These are phyloP conservation scores for Myriosclerotinia scirpicola DNA, from an alignment of 2,329 filamentous ascomycete species.

Conservation along the genomic window DNA sequence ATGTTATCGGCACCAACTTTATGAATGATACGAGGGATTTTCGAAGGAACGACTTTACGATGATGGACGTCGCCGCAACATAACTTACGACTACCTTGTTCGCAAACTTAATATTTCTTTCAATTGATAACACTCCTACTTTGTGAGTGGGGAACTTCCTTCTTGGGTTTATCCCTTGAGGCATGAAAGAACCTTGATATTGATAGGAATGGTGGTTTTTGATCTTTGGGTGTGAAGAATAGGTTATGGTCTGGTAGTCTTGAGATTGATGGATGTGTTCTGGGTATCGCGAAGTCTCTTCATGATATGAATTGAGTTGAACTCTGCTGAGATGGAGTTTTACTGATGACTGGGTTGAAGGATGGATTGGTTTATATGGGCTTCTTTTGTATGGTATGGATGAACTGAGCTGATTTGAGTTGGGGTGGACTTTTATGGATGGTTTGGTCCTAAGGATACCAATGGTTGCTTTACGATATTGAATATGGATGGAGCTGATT, in stretches of 20 bases:
- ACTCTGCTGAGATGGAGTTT: neutral
- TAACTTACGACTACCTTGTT: neutral
- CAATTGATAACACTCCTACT: conserved; percentile 17
- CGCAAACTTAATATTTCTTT: neutral
- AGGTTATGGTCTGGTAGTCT: neutral
- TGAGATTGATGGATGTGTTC: neutral
- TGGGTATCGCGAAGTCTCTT: neutral
- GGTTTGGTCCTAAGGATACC: too few species aligned
- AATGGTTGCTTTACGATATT: too few species aligned
- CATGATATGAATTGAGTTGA: neutral
- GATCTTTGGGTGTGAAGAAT: neutral
- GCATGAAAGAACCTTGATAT: conserved; percentile 20
- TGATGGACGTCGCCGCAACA: neutral
- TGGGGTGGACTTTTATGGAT: neutral
- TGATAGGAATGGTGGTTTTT: neutral
- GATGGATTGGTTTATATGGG: neutral
- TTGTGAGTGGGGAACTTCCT: conserved; percentile 19
- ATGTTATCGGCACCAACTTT: neutral
- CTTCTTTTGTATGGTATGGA: neutral
- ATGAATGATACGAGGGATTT: neutral
- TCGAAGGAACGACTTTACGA: neutral
- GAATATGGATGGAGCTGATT: too few species aligned
- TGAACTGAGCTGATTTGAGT: neutral
- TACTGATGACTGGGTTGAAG: neutral
- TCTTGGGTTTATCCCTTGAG: conserved; percentile 6